A percentile compares a stretch with the other conserved stretches of the same genome.
phyloP scores from a whole-genome alignment of 2,329 filamentous ascomycete species.

The Macrophomina pseudophaseolina region DNA sequence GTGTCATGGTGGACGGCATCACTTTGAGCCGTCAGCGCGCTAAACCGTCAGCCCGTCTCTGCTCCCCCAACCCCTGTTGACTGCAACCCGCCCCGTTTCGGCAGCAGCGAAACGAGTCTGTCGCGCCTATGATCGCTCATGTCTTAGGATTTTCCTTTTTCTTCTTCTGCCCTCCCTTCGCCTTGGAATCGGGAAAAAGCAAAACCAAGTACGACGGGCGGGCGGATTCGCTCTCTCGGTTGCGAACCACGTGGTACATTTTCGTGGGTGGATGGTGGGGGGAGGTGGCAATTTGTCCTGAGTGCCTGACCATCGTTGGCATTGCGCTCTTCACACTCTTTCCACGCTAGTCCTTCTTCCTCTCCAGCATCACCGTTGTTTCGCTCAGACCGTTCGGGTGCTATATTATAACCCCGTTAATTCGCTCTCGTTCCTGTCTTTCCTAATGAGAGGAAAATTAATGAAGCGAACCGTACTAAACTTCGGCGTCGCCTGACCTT shows the following conservation, averaged over 20 bases:
- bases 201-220: not conserved
- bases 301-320: not conserved
- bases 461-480: not conserved
- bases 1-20: constrained; percentile 1
- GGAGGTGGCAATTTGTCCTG: too few species aligned
- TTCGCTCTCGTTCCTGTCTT: not conserved
- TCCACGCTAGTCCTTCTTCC: not conserved
- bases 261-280: not conserved
- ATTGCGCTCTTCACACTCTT: not conserved
- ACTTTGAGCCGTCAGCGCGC: constrained; percentile 10
- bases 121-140: not conserved
- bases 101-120: not conserved
- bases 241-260: not conserved
- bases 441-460: not conserved
- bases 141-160: not conserved
- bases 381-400: too few species aligned
- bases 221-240: too few species aligned
- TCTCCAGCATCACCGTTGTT: not conserved
- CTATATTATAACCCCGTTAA: not conserved
- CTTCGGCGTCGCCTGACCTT: not conserved
- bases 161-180: not conserved
- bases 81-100: not conserved
- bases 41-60: not conserved
- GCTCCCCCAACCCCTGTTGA: not conserved
- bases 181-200: not conserved